phyloP scores from a whole-genome alignment of 2,329 filamentous ascomycete genomes.

The Penicillium rolfsii region DNA sequence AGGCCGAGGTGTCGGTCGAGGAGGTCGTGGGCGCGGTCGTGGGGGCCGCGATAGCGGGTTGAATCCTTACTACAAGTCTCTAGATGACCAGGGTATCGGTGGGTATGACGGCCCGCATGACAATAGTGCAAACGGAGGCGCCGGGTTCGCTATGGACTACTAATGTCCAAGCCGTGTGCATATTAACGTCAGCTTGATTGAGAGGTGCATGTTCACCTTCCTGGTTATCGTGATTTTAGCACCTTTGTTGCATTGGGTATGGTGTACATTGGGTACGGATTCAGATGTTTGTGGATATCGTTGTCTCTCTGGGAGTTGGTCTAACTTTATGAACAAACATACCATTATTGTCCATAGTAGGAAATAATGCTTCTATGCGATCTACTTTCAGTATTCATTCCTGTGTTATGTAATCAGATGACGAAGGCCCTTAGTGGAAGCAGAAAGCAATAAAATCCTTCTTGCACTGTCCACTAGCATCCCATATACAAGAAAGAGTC shows the following conservation, averaged over 20 bases:
- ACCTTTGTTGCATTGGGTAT: neutral
- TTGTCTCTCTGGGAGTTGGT: neutral
- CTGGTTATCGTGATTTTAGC: neutral
- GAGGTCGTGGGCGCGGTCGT: conserved; percentile 51
- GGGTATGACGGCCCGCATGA: conserved; percentile 38
- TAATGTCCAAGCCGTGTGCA: conserved; percentile 21
- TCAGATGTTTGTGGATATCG: neutral
- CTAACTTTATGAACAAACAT: neutral
- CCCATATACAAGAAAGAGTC: no score
- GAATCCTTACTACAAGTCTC: conserved; percentile 63
- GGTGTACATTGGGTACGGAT: neutral
- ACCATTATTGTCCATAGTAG: neutral
- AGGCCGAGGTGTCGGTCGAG: conserved; percentile 42
- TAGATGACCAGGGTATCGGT: conserved; percentile 60
- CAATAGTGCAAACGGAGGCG: conserved; percentile 32
- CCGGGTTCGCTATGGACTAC: conserved; percentile 47
- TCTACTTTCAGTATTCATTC: neutral
- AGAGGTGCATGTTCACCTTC: neutral
- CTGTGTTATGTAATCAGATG: no score
- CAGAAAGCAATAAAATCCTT: no score
- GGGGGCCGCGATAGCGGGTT: conserved; percentile 50
- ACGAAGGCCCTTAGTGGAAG: no score
- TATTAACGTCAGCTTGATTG: neutral
- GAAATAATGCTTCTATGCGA: neutral
- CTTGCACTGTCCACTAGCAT: no score